phyloP scores from a whole-genome alignment of 2,329 filamentous ascomycete genomes.

The Xylariaceae sp. region DNA sequence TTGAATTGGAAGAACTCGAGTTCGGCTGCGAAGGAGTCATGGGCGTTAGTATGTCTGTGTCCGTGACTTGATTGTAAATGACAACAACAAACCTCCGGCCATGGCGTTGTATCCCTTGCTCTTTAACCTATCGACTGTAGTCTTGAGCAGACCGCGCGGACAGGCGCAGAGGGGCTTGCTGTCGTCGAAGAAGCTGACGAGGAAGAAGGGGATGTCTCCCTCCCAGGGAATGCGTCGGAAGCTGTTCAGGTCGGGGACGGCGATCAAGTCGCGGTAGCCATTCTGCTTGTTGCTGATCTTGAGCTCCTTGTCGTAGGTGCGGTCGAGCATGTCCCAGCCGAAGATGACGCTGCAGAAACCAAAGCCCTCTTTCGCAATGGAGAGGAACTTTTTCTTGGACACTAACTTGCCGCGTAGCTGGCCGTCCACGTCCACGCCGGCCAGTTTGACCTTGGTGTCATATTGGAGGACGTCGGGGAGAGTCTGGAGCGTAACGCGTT shows the following conservation, averaged over 20 bases:
- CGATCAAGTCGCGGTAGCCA: conserved; percentile 76
- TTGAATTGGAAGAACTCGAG: conserved; percentile 67
- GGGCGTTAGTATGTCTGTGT: conserved; percentile 2
- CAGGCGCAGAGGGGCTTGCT: conserved; percentile 72
- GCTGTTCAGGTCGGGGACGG: conserved; percentile 69
- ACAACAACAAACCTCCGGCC: conserved; percentile 67
- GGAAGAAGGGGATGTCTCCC: conserved; percentile 73
- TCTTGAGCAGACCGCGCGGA: conserved; percentile 68
- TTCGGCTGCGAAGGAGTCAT: conserved; percentile 59
- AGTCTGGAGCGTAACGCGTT: conserved; percentile 57
- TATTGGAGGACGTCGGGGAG: conserved; percentile 63
- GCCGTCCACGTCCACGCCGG: conserved; percentile 77
- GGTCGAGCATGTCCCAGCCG: conserved; percentile 87
- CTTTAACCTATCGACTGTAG: conserved; percentile 61
- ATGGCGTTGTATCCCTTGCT: conserved; percentile 68
- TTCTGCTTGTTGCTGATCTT: conserved; percentile 79
- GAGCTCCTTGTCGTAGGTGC: conserved; percentile 75
- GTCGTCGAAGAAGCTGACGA: conserved; percentile 73
- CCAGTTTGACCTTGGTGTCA: conserved; percentile 75
- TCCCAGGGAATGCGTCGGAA: conserved; percentile 82
- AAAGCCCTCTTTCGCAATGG: conserved; percentile 72
- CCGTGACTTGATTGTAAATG: neutral
- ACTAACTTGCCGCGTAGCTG: conserved; percentile 78
- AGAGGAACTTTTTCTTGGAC: conserved; percentile 81
- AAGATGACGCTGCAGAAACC: conserved; percentile 85